Evolutionary conservation across 192 early-diverging fungal genomes (phyloP), one percentile per base, ranked within the genome.

Genomic region (Mortierella claussenii): DNA sequence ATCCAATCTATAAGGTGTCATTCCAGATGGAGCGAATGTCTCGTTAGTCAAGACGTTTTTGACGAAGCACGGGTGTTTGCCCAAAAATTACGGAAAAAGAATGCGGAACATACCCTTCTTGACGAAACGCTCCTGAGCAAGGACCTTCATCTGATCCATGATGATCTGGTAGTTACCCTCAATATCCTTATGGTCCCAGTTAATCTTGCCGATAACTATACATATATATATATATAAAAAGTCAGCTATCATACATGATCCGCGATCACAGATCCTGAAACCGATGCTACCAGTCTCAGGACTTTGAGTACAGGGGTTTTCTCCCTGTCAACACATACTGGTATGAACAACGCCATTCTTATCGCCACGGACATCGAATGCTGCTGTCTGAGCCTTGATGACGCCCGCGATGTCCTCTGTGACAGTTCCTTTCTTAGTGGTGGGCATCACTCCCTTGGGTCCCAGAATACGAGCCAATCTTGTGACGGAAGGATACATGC

Each of bases 391-490:
- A 37, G 78, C 85, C 43, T 53, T 78, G 26, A 97, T 89, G 23
- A 87, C 83, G 7, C 76, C 82, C 0, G 83, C 65, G 34, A 97
- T 86, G 63, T 93, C 92, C 51, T 89, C 87, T 1, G 92, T 92
- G 3, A 95, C 94, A 21, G 94, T 96, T 47, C 91, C 91, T 68
- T 90, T 92, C 49, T 92, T 92, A 24, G 87, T 81, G 4, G 90
- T 96, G 24, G 97, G 97, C 97, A 98, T 97, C 59, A 98, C 82
- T n/a, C 95, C 94, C 74, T 94, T 94, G 27, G 97, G 97, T 61
- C 97, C 97, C 65, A 98, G 78, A 27, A 96, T 74, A 48, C 90
- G 88, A 7, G 95, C 97, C 75, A 98, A 91, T 71, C 90, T 92
- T 34, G 94, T 86, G 33, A 97, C 94, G 37, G 87, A 80, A 26